Evolutionary conservation across 1,284 basidiomycete species (phyloP).

Genomic region (Erythrobasidium hasegawianum): DNA sequence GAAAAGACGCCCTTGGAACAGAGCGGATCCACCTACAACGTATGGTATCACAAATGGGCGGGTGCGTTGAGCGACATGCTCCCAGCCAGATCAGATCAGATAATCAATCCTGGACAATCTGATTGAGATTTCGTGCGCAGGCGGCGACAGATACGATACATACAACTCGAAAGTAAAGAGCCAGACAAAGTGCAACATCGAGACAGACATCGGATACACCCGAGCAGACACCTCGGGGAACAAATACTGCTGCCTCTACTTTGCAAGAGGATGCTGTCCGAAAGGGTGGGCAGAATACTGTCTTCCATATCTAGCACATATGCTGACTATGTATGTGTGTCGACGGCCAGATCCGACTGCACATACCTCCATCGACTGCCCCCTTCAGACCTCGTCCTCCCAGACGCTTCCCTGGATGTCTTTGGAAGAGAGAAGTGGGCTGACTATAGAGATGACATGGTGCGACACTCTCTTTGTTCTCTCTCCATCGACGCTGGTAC

Average conservation of each 20-base stretch:
- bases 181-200: conserved; percentile 83
- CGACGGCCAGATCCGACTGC: conserved; percentile 60
- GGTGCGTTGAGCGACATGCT: conserved; percentile 34
- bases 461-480: background rate
- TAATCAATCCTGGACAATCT: too few relatives aligned
- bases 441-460: conserved; percentile 97
- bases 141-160: conserved; percentile 82
- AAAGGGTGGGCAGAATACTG: conserved; percentile 62
- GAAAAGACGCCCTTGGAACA: conserved; percentile 82
- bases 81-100: conserved; percentile 17
- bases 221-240: conserved; percentile 85
- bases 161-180: conserved; percentile 93
- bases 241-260: conserved; percentile 92
- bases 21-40: conserved; percentile 71
- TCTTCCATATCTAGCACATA: too few relatives aligned
- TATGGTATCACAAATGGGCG: conserved; percentile 99
- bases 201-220: conserved; percentile 84
- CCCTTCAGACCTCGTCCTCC: conserved; percentile 62
- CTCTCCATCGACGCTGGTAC: background rate
- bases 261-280: conserved; percentile 91
- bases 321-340: background rate
- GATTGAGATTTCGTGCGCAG: conserved; percentile 50
- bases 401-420: conserved; percentile 90
- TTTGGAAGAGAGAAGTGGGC: conserved; percentile 96
- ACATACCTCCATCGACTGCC: conserved; percentile 88